These are phyloP conservation scores for Haplographium delicatum DNA, from an alignment of 495 filamentous ascomycete species.

Conservation along the genomic window DNA sequence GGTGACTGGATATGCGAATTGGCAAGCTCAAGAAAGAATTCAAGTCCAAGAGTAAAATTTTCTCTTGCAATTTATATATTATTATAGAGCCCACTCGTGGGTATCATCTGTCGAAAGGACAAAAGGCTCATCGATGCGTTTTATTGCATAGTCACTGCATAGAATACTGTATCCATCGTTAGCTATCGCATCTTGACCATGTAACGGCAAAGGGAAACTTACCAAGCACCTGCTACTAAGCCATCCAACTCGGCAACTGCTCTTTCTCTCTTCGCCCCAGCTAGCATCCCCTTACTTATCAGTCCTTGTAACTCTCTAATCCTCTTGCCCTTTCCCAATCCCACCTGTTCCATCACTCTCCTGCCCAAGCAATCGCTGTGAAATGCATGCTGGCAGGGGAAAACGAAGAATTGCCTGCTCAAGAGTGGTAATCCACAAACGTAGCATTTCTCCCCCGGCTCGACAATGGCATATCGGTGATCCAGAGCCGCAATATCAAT, in stretches of 20 bases:
- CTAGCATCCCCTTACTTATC: conserved; percentile 65
- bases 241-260: conserved; percentile 85
- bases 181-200: conserved; percentile 3
- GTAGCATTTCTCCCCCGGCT: conserved; percentile 91
- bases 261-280: conserved; percentile 61
- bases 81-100: conserved; percentile 66
- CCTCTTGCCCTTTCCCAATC: conserved; percentile 66
- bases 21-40: too few relatives aligned
- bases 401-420: conserved; percentile 91
- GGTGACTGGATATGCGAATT: too few relatives aligned
- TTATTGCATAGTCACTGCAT: conserved; percentile 91
- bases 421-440: conserved; percentile 80
- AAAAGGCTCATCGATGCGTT: conserved; percentile 89
- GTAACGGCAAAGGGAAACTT: conserved; percentile 32
- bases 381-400: conserved; percentile 96
- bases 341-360: conserved; percentile 71
- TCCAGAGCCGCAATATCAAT: conserved; percentile 79
- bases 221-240: conserved; percentile 77
- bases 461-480: conserved; percentile 88
- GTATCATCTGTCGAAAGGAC: conserved; percentile 61
- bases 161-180: conserved; percentile 54
- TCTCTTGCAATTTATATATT: too few relatives aligned
- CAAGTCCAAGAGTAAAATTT: too few relatives aligned
- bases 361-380: conserved; percentile 88
- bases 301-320: conserved; percentile 81